Conservation (phyloP, 1,284 basidiomycete species). For the Ustanciosporium gigantosporum region DNA sequence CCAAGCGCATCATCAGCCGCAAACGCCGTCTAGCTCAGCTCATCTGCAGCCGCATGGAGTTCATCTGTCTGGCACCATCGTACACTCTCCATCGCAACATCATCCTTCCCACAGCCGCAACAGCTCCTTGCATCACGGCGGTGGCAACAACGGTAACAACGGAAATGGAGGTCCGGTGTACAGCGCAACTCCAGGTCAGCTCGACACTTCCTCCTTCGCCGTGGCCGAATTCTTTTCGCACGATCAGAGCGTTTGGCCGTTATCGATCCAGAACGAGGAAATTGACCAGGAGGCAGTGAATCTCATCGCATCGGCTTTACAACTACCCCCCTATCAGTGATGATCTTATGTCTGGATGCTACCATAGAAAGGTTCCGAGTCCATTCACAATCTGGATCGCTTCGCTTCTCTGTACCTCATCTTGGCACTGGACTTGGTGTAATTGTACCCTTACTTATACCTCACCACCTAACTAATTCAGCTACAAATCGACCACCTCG, state of each 20-base stretch:
- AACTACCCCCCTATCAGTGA: constrained; percentile 16
- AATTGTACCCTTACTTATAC: too few relatives aligned
- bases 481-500: too few relatives aligned
- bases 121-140: constrained; percentile 3
- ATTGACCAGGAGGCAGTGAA: constrained; percentile 31
- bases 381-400: too few relatives aligned
- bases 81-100: constrained; percentile 1
- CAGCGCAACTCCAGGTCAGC: constrained; percentile 13
- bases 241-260: constrained; percentile 38
- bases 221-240: constrained; percentile 41
- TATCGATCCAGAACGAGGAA: constrained; percentile 34
- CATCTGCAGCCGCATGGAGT: not conserved
- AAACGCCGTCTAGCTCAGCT: not conserved
- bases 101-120: constrained; percentile 1
- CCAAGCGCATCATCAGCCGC: not conserved
- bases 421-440: too few relatives aligned
- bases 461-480: too few relatives aligned
- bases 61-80: not conserved
- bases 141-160: not conserved
- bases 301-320: constrained; percentile 30
- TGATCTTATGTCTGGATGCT: too few relatives aligned
- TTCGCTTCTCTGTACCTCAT: too few relatives aligned
- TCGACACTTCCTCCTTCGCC: constrained; percentile 27
- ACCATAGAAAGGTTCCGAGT: too few relatives aligned
- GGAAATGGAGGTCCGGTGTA: not conserved